These are phyloP conservation scores for Dunaliella salina DNA, from an alignment of 163 green algal species.

Conservation along the genomic window DNA sequence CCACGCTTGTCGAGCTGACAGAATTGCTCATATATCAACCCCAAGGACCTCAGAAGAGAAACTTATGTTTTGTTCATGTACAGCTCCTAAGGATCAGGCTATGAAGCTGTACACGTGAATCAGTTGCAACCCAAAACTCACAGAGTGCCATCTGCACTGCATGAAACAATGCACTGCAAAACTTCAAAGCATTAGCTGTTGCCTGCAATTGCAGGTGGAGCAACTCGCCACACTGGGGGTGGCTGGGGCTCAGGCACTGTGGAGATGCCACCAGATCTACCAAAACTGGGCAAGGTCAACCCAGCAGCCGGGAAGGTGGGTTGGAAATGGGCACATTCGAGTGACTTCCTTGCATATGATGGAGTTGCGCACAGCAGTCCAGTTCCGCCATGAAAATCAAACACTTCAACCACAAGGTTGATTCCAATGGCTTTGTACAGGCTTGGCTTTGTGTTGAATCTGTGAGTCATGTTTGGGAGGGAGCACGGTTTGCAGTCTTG, in stretches of 20 bases:
- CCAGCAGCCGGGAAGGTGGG: constrained; percentile 27
- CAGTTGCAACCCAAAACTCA: neutral
- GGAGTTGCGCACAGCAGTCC: no score
- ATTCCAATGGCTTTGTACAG: no score
- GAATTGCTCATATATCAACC: no score
- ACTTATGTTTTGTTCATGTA: neutral
- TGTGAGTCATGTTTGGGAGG: no score
- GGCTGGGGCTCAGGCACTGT: neutral
- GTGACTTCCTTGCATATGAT: no score
- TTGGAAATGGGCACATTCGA: no score
- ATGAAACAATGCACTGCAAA: neutral
- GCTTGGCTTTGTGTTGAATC: no score
- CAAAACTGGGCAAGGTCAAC: constrained; percentile 22
- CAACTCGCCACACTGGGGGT: neutral
- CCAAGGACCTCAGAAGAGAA: no score
- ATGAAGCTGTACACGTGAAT: neutral
- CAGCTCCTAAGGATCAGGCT: neutral
- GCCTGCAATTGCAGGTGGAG: neutral
- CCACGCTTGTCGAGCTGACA: no score
- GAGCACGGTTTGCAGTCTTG: no score
- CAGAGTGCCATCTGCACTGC: neutral
- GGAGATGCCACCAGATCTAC: constrained; percentile 24
- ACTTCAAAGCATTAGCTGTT: neutral
- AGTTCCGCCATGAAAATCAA: no score
- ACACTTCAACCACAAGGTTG: no score